Conservation (phyloP, 2,329 filamentous ascomycete species). For the Cordyceps javanica region DNA sequence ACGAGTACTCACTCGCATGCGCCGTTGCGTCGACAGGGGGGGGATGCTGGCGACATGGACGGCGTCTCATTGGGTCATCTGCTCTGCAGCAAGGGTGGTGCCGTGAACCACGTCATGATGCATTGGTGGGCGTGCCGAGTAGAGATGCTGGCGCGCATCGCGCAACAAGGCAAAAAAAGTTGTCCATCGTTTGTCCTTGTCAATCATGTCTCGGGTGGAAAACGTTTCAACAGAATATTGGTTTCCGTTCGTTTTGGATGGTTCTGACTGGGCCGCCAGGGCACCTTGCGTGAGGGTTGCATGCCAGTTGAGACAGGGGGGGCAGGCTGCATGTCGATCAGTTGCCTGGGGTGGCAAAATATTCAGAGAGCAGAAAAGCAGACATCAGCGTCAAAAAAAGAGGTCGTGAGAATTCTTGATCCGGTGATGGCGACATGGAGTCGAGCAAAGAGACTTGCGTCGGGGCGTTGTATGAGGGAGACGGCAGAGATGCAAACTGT, state of each 20-base stretch:
- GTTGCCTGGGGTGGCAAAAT: background rate
- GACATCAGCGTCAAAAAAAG: background rate
- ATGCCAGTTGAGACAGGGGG: background rate
- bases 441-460: background rate
- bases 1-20: too few species aligned
- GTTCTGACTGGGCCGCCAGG: constrained; percentile 2
- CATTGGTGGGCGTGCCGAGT: background rate
- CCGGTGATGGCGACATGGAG: background rate
- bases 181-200: background rate
- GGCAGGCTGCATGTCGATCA: constrained; percentile 5
- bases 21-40: background rate
- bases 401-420: background rate
- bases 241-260: background rate
- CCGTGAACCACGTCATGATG: constrained; percentile 5
- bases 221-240: background rate
- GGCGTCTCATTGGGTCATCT: background rate
- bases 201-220: background rate
- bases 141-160: background rate
- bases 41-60: background rate
- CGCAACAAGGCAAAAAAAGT: background rate
- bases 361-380: background rate
- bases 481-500: background rate
- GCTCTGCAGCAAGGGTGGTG: background rate
- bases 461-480: background rate
- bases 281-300: background rate